Conservation (phyloP, 106 monocot genomes). For the Allium cepa region DNA sequence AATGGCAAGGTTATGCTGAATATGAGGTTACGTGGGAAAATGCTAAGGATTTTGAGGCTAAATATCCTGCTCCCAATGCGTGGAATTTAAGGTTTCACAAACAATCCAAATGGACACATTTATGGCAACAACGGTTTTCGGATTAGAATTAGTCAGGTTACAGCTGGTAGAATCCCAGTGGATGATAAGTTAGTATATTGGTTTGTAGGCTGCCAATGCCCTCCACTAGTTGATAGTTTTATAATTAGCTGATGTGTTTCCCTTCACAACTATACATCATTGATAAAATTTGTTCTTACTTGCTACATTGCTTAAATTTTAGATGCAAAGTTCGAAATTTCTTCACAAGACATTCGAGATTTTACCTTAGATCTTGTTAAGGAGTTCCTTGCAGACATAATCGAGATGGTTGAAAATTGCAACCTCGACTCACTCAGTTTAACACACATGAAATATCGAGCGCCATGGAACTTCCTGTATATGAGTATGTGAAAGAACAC, state of each 20-base stretch:
- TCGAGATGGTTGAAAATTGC: slow-evolving; percentile 14
- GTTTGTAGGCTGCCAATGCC: background rate
- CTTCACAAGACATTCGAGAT: slow-evolving; percentile 8
- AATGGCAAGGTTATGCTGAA: no score
- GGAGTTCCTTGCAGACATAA: slow-evolving; percentile 11
- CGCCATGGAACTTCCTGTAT: slow-evolving; percentile 19
- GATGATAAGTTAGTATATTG: slow-evolving; percentile 8
- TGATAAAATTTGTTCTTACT: background rate
- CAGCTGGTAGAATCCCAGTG: background rate
- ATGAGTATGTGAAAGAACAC: slow-evolving; percentile 4
- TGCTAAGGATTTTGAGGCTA: no score
- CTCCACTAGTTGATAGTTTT: no score
- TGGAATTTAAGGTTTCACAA: slow-evolving; percentile 13
- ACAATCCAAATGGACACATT: slow-evolving; percentile 17
- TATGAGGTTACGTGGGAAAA: no score
- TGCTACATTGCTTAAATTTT: background rate
- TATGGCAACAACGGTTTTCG: slow-evolving; percentile 13
- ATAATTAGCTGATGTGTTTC: no score
- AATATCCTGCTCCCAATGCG: background rate
- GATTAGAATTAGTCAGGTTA: background rate
- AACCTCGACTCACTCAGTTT: slow-evolving; percentile 10
- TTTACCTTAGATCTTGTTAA: background rate
- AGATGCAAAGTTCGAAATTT: slow-evolving; percentile 3
- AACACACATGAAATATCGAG: slow-evolving; percentile 12
- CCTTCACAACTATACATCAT: no score